Percentiles rank a stretch among this genome's conserved stretches.
Conservation (phyloP, 2,329 filamentous ascomycete genomes). For the Fusarium marasasianum region DNA sequence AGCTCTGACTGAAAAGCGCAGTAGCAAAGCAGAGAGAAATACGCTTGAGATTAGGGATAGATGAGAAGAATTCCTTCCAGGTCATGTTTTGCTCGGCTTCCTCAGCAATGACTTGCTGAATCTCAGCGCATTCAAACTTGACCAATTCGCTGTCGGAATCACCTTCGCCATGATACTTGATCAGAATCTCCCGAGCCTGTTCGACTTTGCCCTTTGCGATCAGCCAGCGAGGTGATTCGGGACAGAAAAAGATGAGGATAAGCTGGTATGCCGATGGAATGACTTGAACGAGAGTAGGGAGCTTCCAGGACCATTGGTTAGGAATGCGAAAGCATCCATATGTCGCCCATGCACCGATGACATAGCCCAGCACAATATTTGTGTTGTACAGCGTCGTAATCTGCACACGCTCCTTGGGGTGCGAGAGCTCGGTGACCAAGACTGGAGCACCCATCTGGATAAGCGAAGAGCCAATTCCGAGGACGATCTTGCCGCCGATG, state of each 20-base stretch:
- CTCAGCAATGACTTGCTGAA: conserved; percentile 56
- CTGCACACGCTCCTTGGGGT: conserved; percentile 48
- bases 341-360: conserved; percentile 38
- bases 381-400: conserved; percentile 39
- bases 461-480: conserved; percentile 50
- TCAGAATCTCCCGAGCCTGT: conserved; percentile 60
- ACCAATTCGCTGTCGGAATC: conserved; percentile 56
- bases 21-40: conserved; percentile 53
- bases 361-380: conserved; percentile 32
- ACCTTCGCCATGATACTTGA: conserved; percentile 62
- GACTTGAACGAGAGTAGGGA: conserved; percentile 62
- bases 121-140: conserved; percentile 59
- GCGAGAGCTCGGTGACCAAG: conserved; percentile 54
- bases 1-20: conserved; percentile 53
- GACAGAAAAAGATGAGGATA: conserved; percentile 59
- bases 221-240: conserved; percentile 69
- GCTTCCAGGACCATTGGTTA: conserved; percentile 32
- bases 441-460: conserved; percentile 55
- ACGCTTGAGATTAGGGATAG: conserved; percentile 51
- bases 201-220: conserved; percentile 60
- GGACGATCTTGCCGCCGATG: conserved; percentile 51
- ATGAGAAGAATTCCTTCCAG: conserved; percentile 55
- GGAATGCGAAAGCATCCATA: conserved; percentile 37
- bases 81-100: conserved; percentile 55
- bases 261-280: conserved; percentile 55